phyloP scores from a whole-genome alignment of 2,329 filamentous ascomycete genomes.

The Fusarium multiceps region DNA sequence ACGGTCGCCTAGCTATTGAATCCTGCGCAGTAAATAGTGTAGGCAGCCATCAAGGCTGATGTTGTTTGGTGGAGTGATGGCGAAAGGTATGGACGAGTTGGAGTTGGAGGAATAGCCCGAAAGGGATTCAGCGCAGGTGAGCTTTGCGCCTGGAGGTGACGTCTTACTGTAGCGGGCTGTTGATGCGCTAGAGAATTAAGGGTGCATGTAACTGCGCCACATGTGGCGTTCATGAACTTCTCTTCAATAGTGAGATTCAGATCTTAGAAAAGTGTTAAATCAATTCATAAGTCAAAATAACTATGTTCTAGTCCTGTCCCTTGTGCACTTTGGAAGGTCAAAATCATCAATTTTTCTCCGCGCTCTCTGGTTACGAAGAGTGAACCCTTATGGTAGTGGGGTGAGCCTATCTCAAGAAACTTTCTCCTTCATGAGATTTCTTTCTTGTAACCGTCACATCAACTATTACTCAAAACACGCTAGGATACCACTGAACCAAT shows the following conservation, averaged over 20 bases:
- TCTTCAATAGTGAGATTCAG: background rate
- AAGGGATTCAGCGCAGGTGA: conserved; percentile 9
- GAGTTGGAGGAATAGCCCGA: conserved; percentile 33
- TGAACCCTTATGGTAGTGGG: conserved; percentile 6
- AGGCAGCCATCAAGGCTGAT: conserved; percentile 41
- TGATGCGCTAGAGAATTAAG: conserved; percentile 7
- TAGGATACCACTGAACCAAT: background rate
- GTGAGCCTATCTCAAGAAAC: conserved; percentile 15
- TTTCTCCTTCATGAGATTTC: conserved; percentile 8
- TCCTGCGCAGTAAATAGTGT: conserved; percentile 1
- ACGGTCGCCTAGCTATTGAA: conserved; percentile 20
- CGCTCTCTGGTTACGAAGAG: background rate
- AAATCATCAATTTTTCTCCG: no score
- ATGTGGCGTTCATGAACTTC: conserved; percentile 19
- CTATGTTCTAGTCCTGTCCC: no score
- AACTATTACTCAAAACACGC: background rate
- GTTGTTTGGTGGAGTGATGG: conserved; percentile 12
- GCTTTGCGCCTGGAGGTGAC: conserved; percentile 33
- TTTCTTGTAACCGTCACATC: background rate
- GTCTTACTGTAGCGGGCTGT: conserved; percentile 25
- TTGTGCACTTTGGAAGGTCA: no score
- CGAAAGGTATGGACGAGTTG: conserved; percentile 31
- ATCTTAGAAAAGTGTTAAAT: background rate
- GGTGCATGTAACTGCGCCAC: conserved; percentile 31
- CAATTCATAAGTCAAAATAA: background rate